Percentiles rank a stretch among this genome's conserved stretches.
Conservation (phyloP, 352 stramenopile species). For the Phytopythium kandeliae region DNA sequence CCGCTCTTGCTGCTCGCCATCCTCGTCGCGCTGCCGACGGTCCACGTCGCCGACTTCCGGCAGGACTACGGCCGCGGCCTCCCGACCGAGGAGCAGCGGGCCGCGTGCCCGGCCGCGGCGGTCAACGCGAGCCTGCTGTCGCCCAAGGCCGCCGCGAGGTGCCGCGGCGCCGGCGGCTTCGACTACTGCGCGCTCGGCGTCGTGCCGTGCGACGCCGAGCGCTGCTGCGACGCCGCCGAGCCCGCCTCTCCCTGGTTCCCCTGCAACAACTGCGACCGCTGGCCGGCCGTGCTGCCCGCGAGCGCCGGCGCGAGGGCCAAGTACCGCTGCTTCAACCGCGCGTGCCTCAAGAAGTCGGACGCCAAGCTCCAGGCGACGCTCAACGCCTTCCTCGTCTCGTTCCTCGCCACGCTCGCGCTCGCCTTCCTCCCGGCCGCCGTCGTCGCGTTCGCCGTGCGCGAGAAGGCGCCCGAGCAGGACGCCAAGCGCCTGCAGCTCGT, state of each 20-base stretch:
- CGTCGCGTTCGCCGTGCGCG: constrained; percentile 56
- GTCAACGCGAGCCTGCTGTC: constrained; percentile 19
- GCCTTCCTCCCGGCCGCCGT: constrained; percentile 61
- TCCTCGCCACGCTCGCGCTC: constrained; percentile 65
- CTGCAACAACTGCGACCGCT: constrained; percentile 20
- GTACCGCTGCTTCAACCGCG: constrained; percentile 28
- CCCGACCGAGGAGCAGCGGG: constrained; percentile 15
- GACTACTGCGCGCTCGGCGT: constrained; percentile 36
- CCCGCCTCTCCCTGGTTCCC: constrained; percentile 33
- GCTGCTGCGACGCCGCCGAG: constrained; percentile 32
- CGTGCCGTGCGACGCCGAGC: constrained; percentile 25
- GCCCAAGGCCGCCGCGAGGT: not conserved
- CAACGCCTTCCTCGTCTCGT: constrained; percentile 52
- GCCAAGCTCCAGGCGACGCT: constrained; percentile 59
- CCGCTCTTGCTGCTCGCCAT: constrained; percentile 57
- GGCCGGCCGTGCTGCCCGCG: not conserved
- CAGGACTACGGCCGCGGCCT: not conserved
- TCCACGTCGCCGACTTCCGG: constrained; percentile 46
- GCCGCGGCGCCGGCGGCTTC: constrained; percentile 11
- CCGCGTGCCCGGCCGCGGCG: constrained; percentile 14
- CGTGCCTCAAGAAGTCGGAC: constrained; percentile 41
- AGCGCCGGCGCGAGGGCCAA: not conserved
- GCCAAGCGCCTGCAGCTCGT: constrained; percentile 62
- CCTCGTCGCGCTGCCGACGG: constrained; percentile 39
- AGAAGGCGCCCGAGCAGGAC: constrained; percentile 64